Evolutionary conservation across 306 rosid genomes (phyloP).

Genomic region (Quercus engelmannii): DNA sequence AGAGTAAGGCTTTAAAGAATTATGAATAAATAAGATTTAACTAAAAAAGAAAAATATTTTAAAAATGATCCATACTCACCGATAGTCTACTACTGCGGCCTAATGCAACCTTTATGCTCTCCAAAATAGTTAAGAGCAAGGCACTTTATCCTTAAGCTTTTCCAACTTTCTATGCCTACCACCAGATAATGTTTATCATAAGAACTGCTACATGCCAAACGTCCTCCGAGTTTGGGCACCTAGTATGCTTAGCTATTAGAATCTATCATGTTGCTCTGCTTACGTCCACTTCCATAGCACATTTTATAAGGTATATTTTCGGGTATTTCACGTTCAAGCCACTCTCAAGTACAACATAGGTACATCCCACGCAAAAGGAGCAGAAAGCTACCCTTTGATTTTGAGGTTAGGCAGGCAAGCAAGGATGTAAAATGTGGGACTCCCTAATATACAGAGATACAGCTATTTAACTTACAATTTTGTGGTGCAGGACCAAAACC

Average conservation of each 20-base stretch:
- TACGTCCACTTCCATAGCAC: background rate
- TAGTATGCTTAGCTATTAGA: background rate
- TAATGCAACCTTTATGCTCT: background rate
- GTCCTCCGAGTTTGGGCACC: background rate
- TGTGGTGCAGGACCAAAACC: constrained; percentile 11
- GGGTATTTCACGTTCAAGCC: background rate
- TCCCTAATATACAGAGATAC: background rate
- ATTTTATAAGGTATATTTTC: background rate
- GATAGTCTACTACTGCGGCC: background rate
- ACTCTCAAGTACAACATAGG: background rate
- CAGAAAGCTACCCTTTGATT: background rate
- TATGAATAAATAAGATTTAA: no score
- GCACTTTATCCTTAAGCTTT: no score
- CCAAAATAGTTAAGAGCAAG: no score
- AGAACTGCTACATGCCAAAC: no score
- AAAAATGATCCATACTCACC: no score
- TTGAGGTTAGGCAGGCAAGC: background rate
- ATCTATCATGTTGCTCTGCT: background rate
- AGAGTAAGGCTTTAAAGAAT: no score
- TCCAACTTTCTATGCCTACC: no score
- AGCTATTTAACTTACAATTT: background rate
- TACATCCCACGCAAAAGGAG: constrained; percentile 11
- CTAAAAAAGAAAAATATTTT: no score
- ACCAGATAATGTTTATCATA: no score
- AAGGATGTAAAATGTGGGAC: background rate